These are phyloP conservation scores for Penicillium oxalicum DNA, from an alignment of 2,329 filamentous ascomycete species.

Conservation along the genomic window DNA sequence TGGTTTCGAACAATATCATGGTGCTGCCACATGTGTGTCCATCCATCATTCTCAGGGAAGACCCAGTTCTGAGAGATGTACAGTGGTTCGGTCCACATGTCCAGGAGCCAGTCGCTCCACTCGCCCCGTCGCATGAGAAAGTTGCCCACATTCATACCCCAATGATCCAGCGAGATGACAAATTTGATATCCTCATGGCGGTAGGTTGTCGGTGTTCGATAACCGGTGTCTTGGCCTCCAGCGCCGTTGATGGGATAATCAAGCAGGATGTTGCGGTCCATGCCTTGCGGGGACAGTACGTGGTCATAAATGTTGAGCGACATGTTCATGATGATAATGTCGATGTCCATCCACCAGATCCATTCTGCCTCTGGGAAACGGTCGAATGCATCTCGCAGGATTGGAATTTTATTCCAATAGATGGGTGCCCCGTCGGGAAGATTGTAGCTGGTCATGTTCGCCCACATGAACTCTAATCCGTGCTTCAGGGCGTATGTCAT, in stretches of 20 bases:
- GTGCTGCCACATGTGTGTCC: conserved; percentile 9
- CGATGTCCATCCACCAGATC: conserved; percentile 10
- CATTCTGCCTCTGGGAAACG: conserved; percentile 8
- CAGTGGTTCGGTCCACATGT: conserved; percentile 10
- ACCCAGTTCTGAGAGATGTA: conserved; percentile 11
- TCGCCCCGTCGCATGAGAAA: conserved; percentile 9
- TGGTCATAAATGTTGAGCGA: conserved; percentile 9
- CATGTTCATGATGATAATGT: conserved; percentile 13
- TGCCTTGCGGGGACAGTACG: conserved; percentile 3
- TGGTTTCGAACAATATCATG: conserved; percentile 8
- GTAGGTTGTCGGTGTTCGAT: conserved; percentile 4
- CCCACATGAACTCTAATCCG: conserved; percentile 5
- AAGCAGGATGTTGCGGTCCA: conserved; percentile 6
- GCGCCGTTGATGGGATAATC: conserved; percentile 1
- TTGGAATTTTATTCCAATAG: conserved; percentile 11
- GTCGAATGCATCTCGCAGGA: conserved; percentile 3
- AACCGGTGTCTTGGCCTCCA: conserved; percentile 4
- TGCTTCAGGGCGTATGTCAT: conserved; percentile 9
- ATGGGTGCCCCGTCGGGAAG: conserved; percentile 4
- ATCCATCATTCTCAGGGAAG: conserved; percentile 8
- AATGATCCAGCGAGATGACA: conserved; percentile 6
- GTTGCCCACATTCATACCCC: conserved; percentile 8
- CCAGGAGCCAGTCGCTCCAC: conserved; percentile 9
- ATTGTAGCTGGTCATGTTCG: conserved; percentile 10
- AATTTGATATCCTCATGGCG: conserved; percentile 8